A percentile compares a stretch with the other conserved stretches of the same genome.
Evolutionary conservation across 768 basidiomycete genomes (phyloP).

Genomic region (Termitomyces sp.): DNA sequence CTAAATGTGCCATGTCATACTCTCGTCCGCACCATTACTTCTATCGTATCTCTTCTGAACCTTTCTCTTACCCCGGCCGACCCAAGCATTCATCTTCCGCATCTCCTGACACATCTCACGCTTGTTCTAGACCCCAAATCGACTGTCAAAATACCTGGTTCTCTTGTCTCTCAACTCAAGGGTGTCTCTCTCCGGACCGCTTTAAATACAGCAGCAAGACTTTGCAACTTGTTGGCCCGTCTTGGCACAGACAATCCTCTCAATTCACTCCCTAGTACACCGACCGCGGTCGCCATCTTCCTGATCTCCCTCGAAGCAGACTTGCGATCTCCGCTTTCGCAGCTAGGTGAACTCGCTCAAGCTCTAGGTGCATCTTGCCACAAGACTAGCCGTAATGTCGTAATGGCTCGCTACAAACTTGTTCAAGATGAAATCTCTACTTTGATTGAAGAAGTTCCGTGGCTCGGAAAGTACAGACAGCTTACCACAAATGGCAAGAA

Average conservation of each 20-base stretch:
- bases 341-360: slow-evolving; percentile 51
- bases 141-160: slow-evolving; percentile 22
- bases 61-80: slow-evolving; percentile 50
- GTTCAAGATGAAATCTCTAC: slow-evolving; percentile 55
- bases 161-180: slow-evolving; percentile 33
- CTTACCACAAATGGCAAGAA: slow-evolving; percentile 28
- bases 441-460: slow-evolving; percentile 64
- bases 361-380: slow-evolving; percentile 47
- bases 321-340: slow-evolving; percentile 41
- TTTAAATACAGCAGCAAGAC: slow-evolving; percentile 38
- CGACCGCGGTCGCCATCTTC: slow-evolving; percentile 64
- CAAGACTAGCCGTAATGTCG: slow-evolving; percentile 38
- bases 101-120: slow-evolving; percentile 48
- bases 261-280: slow-evolving; percentile 30
- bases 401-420: slow-evolving; percentile 66
- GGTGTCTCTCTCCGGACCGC: slow-evolving; percentile 35
- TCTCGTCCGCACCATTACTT: slow-evolving; percentile 50
- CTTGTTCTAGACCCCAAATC: slow-evolving; percentile 17
- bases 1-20: slow-evolving; percentile 46
- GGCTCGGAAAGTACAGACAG: slow-evolving; percentile 55
- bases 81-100: slow-evolving; percentile 53
- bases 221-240: slow-evolving; percentile 38
- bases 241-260: slow-evolving; percentile 29
- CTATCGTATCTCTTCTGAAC: slow-evolving; percentile 46
- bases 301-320: slow-evolving; percentile 71